These are phyloP conservation scores for Gautieria morchelliformis DNA, from an alignment of 768 basidiomycete species.

Conservation along the genomic window DNA sequence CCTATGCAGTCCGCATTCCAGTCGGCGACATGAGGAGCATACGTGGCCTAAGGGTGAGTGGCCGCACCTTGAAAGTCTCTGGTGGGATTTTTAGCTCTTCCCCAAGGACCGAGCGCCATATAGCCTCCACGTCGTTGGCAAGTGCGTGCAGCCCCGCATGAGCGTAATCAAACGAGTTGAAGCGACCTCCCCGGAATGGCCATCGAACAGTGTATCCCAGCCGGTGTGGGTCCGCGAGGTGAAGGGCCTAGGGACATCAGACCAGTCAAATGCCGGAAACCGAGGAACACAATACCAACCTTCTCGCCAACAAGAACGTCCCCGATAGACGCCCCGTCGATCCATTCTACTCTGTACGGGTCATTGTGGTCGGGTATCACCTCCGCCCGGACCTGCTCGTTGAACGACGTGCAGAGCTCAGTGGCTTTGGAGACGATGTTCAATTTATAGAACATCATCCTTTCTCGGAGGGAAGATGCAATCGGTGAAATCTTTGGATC, in stretches of 20 bases:
- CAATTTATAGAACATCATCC: constrained; percentile 82
- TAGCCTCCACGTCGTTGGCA: constrained; percentile 67
- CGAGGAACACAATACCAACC: constrained; percentile 27
- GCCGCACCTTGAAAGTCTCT: constrained; percentile 50
- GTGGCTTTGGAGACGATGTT: constrained; percentile 63
- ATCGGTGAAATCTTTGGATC: constrained; percentile 68
- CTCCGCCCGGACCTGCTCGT: constrained; percentile 76
- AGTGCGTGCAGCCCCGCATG: constrained; percentile 47
- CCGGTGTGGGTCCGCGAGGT: constrained; percentile 54
- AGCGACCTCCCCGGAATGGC: constrained; percentile 73
- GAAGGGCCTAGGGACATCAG: constrained; percentile 44
- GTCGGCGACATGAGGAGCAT: not conserved
- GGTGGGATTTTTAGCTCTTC: constrained; percentile 47
- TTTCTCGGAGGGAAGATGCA: constrained; percentile 60
- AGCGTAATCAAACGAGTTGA: constrained; percentile 73
- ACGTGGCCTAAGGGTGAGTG: not conserved
- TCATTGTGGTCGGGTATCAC: constrained; percentile 81
- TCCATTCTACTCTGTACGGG: constrained; percentile 79
- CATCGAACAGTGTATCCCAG: constrained; percentile 68
- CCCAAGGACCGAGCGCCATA: constrained; percentile 53
- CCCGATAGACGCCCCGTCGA: constrained; percentile 39
- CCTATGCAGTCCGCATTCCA: constrained; percentile 32
- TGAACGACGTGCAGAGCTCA: constrained; percentile 65
- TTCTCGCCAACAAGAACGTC: constrained; percentile 63
- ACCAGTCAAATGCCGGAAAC: constrained; percentile 24